Conservation (phyloP, 176 grass and related monocot genomes). For the Carex myosuroides region DNA sequence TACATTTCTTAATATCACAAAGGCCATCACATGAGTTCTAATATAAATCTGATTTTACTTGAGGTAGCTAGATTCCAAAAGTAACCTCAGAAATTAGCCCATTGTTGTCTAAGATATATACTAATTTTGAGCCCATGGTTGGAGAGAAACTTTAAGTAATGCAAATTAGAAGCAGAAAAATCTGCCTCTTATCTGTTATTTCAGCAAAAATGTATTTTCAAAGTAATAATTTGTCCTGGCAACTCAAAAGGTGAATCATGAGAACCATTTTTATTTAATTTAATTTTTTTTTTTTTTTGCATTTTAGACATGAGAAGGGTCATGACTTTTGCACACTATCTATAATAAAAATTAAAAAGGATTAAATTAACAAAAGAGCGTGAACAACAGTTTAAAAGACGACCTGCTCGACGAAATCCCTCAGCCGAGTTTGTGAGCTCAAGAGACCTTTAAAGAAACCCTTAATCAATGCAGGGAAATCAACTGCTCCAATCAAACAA, state of each 20-base stretch:
- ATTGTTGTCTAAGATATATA: neutral
- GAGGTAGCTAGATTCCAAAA: neutral
- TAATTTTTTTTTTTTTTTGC: neutral
- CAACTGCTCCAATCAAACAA: conserved; percentile 19
- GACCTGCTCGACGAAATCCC: conserved; percentile 50
- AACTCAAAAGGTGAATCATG: neutral
- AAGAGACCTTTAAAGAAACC: conserved; percentile 39
- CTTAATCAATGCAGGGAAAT: conserved; percentile 22
- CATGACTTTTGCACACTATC: neutral
- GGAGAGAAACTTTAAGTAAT: neutral
- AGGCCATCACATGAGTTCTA: neutral
- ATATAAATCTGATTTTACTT: neutral
- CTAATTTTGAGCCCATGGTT: neutral
- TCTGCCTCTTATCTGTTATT: neutral
- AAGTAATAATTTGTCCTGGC: neutral
- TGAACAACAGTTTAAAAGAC: neutral
- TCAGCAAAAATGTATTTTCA: neutral
- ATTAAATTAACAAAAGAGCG: neutral
- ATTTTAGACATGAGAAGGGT: neutral
- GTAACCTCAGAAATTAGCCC: neutral
- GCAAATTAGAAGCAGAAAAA: neutral
- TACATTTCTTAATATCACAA: neutral
- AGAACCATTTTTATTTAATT: neutral
- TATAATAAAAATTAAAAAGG: neutral
- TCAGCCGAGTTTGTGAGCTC: conserved; percentile 35